Percentiles rank a stretch among this genome's conserved stretches.
These are phyloP conservation scores for Sphaerosporella brunnea DNA, from an alignment of 495 filamentous ascomycete species.

Conservation along the genomic window DNA sequence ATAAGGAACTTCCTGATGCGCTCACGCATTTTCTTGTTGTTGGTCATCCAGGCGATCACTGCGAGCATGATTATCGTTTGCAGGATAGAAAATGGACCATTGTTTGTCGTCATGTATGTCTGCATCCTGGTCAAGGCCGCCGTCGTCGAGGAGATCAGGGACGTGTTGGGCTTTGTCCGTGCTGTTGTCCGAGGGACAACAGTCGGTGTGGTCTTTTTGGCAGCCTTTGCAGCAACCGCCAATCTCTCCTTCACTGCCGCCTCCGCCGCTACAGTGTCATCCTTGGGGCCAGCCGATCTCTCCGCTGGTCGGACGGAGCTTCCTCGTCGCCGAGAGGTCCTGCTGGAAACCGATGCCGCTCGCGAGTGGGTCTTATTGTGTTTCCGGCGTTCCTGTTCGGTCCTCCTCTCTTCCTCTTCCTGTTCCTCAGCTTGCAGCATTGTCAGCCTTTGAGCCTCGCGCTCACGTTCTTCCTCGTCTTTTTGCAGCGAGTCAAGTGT, in stretches of 20 bases:
- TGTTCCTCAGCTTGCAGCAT: slow-evolving; percentile 12
- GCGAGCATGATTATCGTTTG: slow-evolving; percentile 64
- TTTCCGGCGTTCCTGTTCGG: slow-evolving; percentile 10
- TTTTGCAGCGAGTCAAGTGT: slow-evolving; percentile 22
- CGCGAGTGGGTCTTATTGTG: slow-evolving; percentile 4
- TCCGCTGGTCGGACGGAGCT: slow-evolving; percentile 1
- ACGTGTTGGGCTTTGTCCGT: slow-evolving; percentile 34
- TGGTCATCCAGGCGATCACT: slow-evolving; percentile 61
- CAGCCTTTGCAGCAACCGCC: background rate
- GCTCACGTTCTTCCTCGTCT: slow-evolving; percentile 39
- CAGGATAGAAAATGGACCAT: slow-evolving; percentile 32
- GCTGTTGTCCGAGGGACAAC: slow-evolving; percentile 6
- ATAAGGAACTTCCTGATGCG: slow-evolving; percentile 48
- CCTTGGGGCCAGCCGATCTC: background rate
- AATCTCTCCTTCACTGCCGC: background rate
- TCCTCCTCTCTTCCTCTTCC: slow-evolving; percentile 10
- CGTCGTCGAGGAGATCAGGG: slow-evolving; percentile 46
- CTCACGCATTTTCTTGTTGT: slow-evolving; percentile 56
- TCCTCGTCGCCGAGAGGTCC: slow-evolving; percentile 4
- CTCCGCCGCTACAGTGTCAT: background rate
- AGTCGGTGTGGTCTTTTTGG: background rate
- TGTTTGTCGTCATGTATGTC: slow-evolving; percentile 15
- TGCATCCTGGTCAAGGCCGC: slow-evolving; percentile 39
- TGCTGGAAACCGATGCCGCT: slow-evolving; percentile 11
- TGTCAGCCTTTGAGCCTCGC: slow-evolving; percentile 28